Evolutionary conservation across 116 monocot species (phyloP), one percentile per base, ranked within the genome.

Genomic region (Zostera marina): DNA sequence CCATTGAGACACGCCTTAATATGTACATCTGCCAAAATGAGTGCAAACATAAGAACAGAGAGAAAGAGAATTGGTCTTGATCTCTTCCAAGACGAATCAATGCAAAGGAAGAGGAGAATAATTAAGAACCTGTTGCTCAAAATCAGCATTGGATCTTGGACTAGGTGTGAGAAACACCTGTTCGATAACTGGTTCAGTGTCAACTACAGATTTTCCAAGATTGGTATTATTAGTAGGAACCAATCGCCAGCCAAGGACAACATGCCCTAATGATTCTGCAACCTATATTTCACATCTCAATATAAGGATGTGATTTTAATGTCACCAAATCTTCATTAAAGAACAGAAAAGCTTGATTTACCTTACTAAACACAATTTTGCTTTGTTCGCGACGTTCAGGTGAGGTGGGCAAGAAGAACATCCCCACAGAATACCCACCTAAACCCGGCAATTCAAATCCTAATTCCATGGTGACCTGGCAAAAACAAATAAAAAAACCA

Each of bases 231-330:
- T 81, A 48, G 83, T 91, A 9, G 91, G 91, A 54, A 99, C 87
- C 40, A 19, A 55, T 26, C 98, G 91, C 98, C 98, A 99, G 8
- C 98, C 98, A 64, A 99, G 83, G 71, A 99, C 87, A 48, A 41
- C 67, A 84, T 99, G 99, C 12, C 99, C 99, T 44, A 99, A 68
- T 3, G 99, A 83, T 61, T 87, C 83, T n/a, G 99, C 99, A 59
- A 81, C 99, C 99, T 99, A 68, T 9, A 56, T 2, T 32, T n/a
- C 15, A 56, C 38, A 38, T 8, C 15, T 38, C 13, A 14, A 38
- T 8, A 56, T n/a, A 14, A 56, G 39, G 14, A 1, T 39, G 8
- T 7, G 0, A 56, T 10, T 45, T 45, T 0, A 3, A 45, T 45
- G 12, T 45, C 3, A 5, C 2, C 10, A 2, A 45, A 14, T 11